A percentile compares a stretch with the other conserved stretches of the same genome.
Evolutionary conservation across 1,139 yeast genomes (phyloP).

Genomic region (Pichia norvegensis): DNA sequence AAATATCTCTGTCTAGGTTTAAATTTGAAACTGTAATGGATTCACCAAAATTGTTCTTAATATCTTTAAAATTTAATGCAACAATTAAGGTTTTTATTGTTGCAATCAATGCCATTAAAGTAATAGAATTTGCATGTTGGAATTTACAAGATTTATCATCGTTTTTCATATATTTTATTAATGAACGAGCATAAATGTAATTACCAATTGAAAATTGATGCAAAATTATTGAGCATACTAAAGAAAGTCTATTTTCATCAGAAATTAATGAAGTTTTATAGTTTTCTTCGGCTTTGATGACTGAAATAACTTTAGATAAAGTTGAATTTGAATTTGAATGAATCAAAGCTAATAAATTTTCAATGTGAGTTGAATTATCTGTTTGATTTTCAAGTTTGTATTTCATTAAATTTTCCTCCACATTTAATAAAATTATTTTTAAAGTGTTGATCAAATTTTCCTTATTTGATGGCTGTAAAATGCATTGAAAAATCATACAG

Average conservation of each 20-base stretch:
- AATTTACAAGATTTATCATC: constrained; percentile 11
- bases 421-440: constrained; percentile 19
- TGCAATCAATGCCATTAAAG: constrained; percentile 25
- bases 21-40: not conserved
- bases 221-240: constrained; percentile 24
- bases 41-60: not conserved
- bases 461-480: constrained; percentile 19
- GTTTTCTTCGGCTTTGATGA: constrained; percentile 7
- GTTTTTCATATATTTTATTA: constrained; percentile 19
- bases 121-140: constrained; percentile 15
- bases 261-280: constrained; percentile 17
- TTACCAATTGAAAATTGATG: constrained; percentile 22
- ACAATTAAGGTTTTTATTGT: constrained; percentile 20
- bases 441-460: constrained; percentile 17
- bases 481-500: constrained; percentile 20
- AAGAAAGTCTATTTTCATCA: constrained; percentile 24
- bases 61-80: constrained; percentile 14
- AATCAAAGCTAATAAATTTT: constrained; percentile 1
- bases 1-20: not conserved
- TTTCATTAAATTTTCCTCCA: constrained; percentile 17
- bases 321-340: constrained; percentile 12
- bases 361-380: constrained; percentile 3
- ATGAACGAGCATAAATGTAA: constrained; percentile 16
- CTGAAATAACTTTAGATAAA: constrained; percentile 19
- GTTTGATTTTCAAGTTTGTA: constrained; percentile 2